A percentile compares a stretch with the other conserved stretches of the same genome.
phyloP scores from a whole-genome alignment of 805 yeast species.

The Tanozyma kutaoensis region DNA sequence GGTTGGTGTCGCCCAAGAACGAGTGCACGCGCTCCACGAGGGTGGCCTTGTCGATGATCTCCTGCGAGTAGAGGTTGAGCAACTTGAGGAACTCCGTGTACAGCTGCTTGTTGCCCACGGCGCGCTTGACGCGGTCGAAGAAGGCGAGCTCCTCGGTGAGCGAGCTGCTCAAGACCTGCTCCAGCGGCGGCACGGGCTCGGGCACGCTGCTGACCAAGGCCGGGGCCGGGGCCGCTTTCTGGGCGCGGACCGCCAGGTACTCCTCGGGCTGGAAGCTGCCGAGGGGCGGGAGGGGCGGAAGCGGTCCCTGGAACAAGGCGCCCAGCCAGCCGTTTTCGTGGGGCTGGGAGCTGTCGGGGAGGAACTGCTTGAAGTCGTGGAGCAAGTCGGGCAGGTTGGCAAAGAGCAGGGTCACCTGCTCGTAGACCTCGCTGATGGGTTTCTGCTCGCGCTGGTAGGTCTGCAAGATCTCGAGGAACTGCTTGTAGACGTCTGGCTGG shows the following conservation, averaged over 20 bases:
- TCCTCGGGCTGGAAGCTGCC: constrained; percentile 41
- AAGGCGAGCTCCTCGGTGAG: constrained; percentile 78
- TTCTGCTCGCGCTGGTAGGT: constrained; percentile 94
- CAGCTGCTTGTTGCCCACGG: constrained; percentile 76
- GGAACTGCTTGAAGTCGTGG: constrained; percentile 88
- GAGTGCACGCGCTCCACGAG: constrained; percentile 76
- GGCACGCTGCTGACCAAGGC: constrained; percentile 77
- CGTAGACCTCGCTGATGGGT: constrained; percentile 90
- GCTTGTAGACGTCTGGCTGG: constrained; percentile 93
- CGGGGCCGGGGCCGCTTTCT: constrained; percentile 19
- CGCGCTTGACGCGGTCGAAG: constrained; percentile 84
- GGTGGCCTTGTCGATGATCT: constrained; percentile 71
- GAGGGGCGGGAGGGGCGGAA: constrained; percentile 59
- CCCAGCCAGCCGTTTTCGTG: too few species aligned
- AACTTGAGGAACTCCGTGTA: constrained; percentile 89
- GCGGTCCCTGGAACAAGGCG: too few species aligned
- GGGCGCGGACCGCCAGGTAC: too few species aligned
- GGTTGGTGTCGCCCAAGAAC: constrained; percentile 64
- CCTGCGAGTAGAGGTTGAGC: constrained; percentile 79
- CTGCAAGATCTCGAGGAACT: constrained; percentile 85
- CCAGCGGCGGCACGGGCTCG: constrained; percentile 52
- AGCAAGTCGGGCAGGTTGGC: constrained; percentile 88
- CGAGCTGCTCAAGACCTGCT: constrained; percentile 36
- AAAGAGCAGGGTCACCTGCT: constrained; percentile 81
- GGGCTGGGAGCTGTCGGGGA: constrained; percentile 89